Conservation (phyloP, 257 asterid species). For the Perilla frutescens region DNA sequence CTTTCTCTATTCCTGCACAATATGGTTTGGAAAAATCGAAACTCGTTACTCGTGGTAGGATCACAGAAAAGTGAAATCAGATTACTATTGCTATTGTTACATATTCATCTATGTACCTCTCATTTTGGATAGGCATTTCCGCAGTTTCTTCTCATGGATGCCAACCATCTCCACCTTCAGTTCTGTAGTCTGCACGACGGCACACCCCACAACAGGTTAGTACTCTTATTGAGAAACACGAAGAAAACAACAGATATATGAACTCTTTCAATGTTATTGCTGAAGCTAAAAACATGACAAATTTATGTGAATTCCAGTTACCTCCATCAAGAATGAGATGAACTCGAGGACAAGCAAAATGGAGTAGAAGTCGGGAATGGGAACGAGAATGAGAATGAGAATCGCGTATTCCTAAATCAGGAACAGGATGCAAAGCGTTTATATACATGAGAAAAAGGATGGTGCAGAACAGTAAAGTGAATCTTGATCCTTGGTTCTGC, state of each 20-base stretch:
- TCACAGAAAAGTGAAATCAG: background rate
- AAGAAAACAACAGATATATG: background rate
- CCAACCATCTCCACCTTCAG: slow-evolving; percentile 61
- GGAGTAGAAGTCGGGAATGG: background rate
- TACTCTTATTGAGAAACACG: background rate
- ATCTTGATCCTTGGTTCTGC: slow-evolving; percentile 45
- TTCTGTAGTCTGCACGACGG: slow-evolving; percentile 48
- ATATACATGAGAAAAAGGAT: slow-evolving; percentile 9
- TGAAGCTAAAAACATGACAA: slow-evolving; percentile 12
- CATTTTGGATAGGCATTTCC: slow-evolving; percentile 56
- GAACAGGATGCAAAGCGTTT: slow-evolving; percentile 5
- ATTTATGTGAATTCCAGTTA: slow-evolving; percentile 3
- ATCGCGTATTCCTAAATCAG: background rate
- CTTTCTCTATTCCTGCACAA: slow-evolving; percentile 51
- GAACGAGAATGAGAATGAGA: background rate
- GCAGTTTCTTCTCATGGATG: slow-evolving; percentile 54
- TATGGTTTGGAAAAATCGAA: no score
- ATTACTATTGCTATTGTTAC: background rate
- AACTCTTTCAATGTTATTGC: background rate
- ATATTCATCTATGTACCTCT: slow-evolving; percentile 33
- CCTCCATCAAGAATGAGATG: slow-evolving; percentile 46
- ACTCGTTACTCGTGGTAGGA: background rate
- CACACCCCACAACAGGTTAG: slow-evolving; percentile 9
- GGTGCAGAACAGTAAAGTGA: slow-evolving; percentile 39
- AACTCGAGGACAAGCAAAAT: slow-evolving; percentile 19